Evolutionary conservation across 2,329 filamentous ascomycete genomes (phyloP).

Genomic region (Capronia americana): DNA sequence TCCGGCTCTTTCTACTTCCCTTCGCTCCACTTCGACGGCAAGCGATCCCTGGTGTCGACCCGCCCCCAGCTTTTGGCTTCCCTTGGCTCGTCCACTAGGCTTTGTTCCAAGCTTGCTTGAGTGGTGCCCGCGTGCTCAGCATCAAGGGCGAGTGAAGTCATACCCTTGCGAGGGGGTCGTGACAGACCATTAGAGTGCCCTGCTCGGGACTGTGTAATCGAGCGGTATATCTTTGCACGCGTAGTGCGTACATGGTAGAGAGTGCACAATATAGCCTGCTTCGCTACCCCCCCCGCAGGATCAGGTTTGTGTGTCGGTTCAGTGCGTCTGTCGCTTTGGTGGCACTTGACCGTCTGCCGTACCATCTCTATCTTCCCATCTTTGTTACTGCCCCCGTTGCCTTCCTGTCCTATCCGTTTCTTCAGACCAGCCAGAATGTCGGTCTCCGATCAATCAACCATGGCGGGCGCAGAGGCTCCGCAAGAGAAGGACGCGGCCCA

Average conservation of each 20-base stretch:
- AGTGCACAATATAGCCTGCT: neutral
- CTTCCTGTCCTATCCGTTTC: neutral
- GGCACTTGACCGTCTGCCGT: neutral
- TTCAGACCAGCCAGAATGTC: slow-evolving; percentile 12
- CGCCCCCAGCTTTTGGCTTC: slow-evolving; percentile 13
- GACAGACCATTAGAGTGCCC: neutral
- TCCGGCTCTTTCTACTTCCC: neutral
- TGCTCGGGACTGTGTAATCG: no score
- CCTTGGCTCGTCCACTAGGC: slow-evolving; percentile 4
- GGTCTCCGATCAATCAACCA: slow-evolving; percentile 24
- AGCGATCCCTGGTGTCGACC: slow-evolving; percentile 1
- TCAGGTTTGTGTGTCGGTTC: neutral
- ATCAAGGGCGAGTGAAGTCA: neutral
- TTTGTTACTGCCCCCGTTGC: neutral
- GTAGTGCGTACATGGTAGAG: neutral
- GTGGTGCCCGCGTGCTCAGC: slow-evolving; percentile 4
- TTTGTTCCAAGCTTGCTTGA: neutral
- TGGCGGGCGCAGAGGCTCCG: slow-evolving; percentile 10
- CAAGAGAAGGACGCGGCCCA: slow-evolving; percentile 15
- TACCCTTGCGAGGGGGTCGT: neutral
- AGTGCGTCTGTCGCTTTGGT: neutral
- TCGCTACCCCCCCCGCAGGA: neutral
- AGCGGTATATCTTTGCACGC: neutral
- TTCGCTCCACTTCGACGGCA: neutral
- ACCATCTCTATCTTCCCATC: neutral